Evolutionary conservation across 306 rosid species (phyloP).

Genomic region (Astragalus membranaceus): DNA sequence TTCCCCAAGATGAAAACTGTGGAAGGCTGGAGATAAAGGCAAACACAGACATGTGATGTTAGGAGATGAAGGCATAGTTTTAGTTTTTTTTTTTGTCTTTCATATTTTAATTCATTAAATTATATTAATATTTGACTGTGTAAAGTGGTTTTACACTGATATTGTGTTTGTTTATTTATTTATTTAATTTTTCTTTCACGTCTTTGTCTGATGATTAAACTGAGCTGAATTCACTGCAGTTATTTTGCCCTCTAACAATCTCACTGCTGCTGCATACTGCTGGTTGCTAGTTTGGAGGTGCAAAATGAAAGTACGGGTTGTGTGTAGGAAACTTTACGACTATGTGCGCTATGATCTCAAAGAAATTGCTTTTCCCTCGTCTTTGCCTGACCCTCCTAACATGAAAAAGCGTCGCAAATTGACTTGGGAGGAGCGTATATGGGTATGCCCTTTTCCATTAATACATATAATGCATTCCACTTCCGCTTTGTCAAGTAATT

Average conservation of each 20-base stretch:
- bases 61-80: no score
- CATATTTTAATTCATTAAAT: no score
- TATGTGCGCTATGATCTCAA: conserved; percentile 77
- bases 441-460: conserved; percentile 35
- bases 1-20: no score
- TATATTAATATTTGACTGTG: no score
- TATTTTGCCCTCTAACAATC: background rate
- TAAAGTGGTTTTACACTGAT: no score
- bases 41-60: no score
- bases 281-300: background rate
- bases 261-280: background rate
- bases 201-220: background rate
- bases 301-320: conserved; percentile 66
- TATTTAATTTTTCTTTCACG: background rate
- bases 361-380: conserved; percentile 84
- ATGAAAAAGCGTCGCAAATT: conserved; percentile 59
- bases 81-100: no score
- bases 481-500: background rate
- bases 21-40: no score
- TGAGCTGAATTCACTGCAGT: background rate
- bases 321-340: conserved; percentile 53
- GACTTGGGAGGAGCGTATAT: conserved; percentile 53
- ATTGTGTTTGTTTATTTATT: no score
- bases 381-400: conserved; percentile 84
- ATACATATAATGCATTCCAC: background rate